Evolutionary conservation across 2,329 filamentous ascomycete genomes (phyloP).

Genomic region (Apiospora arundinis): DNA sequence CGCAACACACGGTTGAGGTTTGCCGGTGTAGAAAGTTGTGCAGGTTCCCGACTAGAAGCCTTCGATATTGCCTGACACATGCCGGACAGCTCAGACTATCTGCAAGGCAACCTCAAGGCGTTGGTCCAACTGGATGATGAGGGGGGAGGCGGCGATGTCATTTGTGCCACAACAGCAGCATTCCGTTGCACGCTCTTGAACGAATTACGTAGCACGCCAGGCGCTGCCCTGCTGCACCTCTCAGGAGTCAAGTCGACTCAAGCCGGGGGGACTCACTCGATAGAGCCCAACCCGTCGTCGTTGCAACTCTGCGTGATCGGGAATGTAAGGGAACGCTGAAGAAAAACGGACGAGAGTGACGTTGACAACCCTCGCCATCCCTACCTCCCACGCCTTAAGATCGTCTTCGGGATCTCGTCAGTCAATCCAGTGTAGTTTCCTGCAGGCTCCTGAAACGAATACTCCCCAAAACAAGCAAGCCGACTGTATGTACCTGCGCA

Average conservation of each 20-base stretch:
- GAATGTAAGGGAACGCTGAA: constrained; percentile 5
- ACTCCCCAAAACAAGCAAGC: constrained; percentile 1
- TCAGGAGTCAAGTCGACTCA: constrained; percentile 9
- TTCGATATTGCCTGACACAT: constrained; percentile 16
- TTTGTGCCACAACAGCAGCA: constrained; percentile 11
- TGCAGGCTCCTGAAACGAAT: constrained; percentile 16
- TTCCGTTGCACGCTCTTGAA: neutral
- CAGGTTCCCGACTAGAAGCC: constrained; percentile 9
- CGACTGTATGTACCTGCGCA: constrained; percentile 11
- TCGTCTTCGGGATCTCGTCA: constrained; percentile 12
- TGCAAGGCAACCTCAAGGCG: constrained; percentile 16
- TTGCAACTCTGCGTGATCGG: neutral
- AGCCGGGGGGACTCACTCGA: neutral
- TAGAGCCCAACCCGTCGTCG: neutral
- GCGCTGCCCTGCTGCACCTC: constrained; percentile 1
- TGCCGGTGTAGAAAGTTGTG: constrained; percentile 12
- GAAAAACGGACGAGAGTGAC: constrained; percentile 16
- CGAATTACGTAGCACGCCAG: constrained; percentile 5
- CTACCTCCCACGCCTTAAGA: constrained; percentile 5
- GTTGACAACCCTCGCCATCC: neutral
- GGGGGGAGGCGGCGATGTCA: neutral
- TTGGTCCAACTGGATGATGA: constrained; percentile 13
- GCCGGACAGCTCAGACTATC: constrained; percentile 14
- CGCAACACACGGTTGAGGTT: neutral
- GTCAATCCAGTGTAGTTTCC: constrained; percentile 13